Base-by-base conservation (phyloP, 176 grass and related monocot genomes). In the Avena sativa region DNA sequence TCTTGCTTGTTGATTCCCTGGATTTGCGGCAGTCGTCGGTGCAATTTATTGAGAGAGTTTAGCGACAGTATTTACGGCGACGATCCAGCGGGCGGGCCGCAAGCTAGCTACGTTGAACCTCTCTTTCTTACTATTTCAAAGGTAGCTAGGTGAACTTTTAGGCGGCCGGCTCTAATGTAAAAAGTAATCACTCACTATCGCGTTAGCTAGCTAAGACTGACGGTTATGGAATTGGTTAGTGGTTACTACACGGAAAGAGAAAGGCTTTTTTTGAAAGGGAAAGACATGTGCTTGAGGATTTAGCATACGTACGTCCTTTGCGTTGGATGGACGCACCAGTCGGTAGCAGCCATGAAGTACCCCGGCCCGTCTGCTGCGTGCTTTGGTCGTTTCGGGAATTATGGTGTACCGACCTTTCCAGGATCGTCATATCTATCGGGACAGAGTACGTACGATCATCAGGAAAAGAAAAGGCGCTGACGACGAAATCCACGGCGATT, bases 31-130 rank as follows among this genome's bases (percentile, higher is more conserved):
- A 9, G 52, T 49, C 32, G 6, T 43, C 83, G 78, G 83, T 69
- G 81, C 55, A 9, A 69, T 9, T 30, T 30, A 30, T 30, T 8
- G 6, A 71, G 70, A 47, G 70, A 34, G 51, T 63, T 82, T 72
- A 17, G 81, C 61, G 43, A 86, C 86, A 48, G 53, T 50, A 86
- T 78, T 88, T 85, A 86, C 82, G 86, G 86, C 52, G 79, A 61
- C 21, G 87, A 88, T 71, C 68, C 40, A 59, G 57, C 47, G 12
- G 20, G 14, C 38, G 16, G 28, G 19, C 20, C 25, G 4, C 55
- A 46, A 28, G 47, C 47, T 32, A 4, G 3, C 64, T 67, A 67
- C 28, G 30, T 67, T 67, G 0, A 67, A 67, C 64, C 34, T 36
- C 34, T 17, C 13, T 16, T 63, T 26, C 60, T 63, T 63, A 26